Base-by-base conservation (phyloP, 2,329 filamentous ascomycete genomes). In the Cladorrhinum sp. region DNA sequence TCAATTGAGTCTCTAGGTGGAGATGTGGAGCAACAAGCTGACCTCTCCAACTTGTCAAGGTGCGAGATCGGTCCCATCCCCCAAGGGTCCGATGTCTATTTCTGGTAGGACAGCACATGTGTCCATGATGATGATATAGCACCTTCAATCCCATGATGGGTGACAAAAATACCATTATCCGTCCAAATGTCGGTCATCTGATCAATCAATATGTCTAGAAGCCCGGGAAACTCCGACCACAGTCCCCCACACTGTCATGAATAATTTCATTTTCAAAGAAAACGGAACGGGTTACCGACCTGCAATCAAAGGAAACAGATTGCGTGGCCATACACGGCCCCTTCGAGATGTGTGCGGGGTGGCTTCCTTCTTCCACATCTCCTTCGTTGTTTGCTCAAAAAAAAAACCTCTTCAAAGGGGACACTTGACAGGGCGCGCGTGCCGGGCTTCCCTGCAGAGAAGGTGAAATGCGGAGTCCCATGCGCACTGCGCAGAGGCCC, bases 401-500 rank as follows among this genome's bases (percentile, higher is more conserved):
- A 13, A n/a, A 16, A 49, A 32, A 49, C n/a, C n/a, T n/a, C n/a
- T n/a, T n/a, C n/a, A n/a, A n/a, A n/a, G n/a, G n/a, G n/a, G 16
- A 49, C 9, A n/a, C 52, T 9, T 48, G 16, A 25, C 16, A 22
- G 32, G 6, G 5, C 20, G 20, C 53, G 16, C 24, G 9, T 10
- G 41, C 56, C n/a, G 48, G n/a, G 23, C 9, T 50, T 22, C 29
- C 58, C n/a, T 29, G 24, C 18, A 23, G 22, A n/a, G n/a, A 16
- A 50, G 24, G 20, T 5, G 45, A 29, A 57, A 50, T 57, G 60
- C 57, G 60, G 60, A 55, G 59, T 52, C 45, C 38, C 51, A 55
- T 49, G 55, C 38, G 57, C 2, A 22, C 18, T 55, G 53, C 57
- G 53, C 57, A 18, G 38, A 27, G 41, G 41, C 52, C 50, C 41